Conservation (phyloP, 768 basidiomycete species). For the Xanthoconium stramineum region DNA sequence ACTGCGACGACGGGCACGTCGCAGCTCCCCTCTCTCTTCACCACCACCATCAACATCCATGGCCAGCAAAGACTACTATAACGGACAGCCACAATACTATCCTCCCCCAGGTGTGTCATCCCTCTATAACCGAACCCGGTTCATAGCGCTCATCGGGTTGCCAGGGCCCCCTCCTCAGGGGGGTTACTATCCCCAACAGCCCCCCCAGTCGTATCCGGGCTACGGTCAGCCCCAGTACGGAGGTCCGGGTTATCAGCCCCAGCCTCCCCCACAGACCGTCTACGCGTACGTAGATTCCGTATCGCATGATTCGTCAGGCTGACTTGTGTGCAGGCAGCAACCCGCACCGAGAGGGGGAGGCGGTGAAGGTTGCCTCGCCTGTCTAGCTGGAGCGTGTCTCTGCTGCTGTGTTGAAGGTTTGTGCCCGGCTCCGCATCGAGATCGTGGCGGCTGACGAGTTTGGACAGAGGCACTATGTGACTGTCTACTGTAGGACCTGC, state of each 20-base stretch:
- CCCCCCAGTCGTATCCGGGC: slow-evolving; percentile 63
- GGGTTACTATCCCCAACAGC: slow-evolving; percentile 73
- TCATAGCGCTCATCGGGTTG: slow-evolving; percentile 35
- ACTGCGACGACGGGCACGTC: slow-evolving; percentile 10
- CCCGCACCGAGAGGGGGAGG: slow-evolving; percentile 32
- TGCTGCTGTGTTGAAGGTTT: slow-evolving; percentile 53
- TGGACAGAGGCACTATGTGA: slow-evolving; percentile 63
- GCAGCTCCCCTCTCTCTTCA: slow-evolving; percentile 12
- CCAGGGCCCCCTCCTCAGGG: slow-evolving; percentile 52
- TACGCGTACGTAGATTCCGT: slow-evolving; percentile 58
- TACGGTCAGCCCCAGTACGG: slow-evolving; percentile 31
- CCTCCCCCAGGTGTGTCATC: slow-evolving; percentile 48
- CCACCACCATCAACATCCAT: slow-evolving; percentile 33
- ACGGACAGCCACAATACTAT: slow-evolving; percentile 50
- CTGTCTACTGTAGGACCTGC: slow-evolving; percentile 49
- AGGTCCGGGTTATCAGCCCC: slow-evolving; percentile 44
- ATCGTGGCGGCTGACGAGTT: slow-evolving; percentile 21
- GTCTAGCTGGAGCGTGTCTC: slow-evolving; percentile 44
- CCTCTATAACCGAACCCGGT: background rate
- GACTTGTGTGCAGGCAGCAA: slow-evolving; percentile 37
- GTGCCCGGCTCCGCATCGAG: slow-evolving; percentile 25
- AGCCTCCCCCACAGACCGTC: slow-evolving; percentile 77
- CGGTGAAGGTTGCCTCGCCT: slow-evolving; percentile 41
- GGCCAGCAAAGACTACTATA: slow-evolving; percentile 78
- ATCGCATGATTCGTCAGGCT: background rate